A percentile compares a stretch with the other conserved stretches of the same genome.
These are phyloP conservation scores for Hapsidospora chrysogenum DNA, from an alignment of 495 filamentous ascomycete genomes.

Conservation along the genomic window DNA sequence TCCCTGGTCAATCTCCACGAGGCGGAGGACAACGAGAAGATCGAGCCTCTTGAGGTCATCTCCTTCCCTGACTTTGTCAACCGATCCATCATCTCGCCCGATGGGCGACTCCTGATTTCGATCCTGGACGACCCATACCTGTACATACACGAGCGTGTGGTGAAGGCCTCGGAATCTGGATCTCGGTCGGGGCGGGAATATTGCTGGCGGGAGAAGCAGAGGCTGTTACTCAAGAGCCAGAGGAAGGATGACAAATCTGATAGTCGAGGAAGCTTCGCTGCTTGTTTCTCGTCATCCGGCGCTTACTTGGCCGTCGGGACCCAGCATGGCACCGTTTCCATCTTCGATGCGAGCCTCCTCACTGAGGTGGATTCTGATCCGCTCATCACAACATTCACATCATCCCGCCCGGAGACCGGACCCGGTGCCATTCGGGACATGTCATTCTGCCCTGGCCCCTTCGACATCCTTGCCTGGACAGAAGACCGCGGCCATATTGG, in stretches of 20 bases:
- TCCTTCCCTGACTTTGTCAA: conserved; percentile 72
- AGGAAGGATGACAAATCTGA: conserved; percentile 24
- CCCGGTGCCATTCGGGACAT: conserved; percentile 79
- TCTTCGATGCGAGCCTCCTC: conserved; percentile 27
- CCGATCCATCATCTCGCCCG: conserved; percentile 79
- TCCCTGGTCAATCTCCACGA: conserved; percentile 50
- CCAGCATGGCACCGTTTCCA: conserved; percentile 37
- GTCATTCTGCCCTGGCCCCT: conserved; percentile 76
- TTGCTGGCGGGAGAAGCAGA: conserved; percentile 22
- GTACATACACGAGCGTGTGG: conserved; percentile 50
- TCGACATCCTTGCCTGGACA: conserved; percentile 85
- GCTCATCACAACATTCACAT: conserved; percentile 28
- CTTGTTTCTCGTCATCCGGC: conserved; percentile 33
- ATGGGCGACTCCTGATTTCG: conserved; percentile 62
- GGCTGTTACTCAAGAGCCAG: conserved; percentile 32
- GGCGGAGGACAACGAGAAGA: conserved; percentile 6
- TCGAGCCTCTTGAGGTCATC: conserved; percentile 42
- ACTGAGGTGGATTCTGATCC: conserved; percentile 17
- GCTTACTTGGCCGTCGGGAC: conserved; percentile 37
- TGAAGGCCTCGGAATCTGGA: conserved; percentile 6
- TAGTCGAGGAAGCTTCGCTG: conserved; percentile 37
- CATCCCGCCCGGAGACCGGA: conserved; percentile 39
- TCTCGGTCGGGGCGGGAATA: conserved; percentile 3
- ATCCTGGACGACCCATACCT: conserved; percentile 73
- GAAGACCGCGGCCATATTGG: conserved; percentile 77